Conservation (phyloP, 768 basidiomycete species). For the Boletus subcaerulescens region DNA sequence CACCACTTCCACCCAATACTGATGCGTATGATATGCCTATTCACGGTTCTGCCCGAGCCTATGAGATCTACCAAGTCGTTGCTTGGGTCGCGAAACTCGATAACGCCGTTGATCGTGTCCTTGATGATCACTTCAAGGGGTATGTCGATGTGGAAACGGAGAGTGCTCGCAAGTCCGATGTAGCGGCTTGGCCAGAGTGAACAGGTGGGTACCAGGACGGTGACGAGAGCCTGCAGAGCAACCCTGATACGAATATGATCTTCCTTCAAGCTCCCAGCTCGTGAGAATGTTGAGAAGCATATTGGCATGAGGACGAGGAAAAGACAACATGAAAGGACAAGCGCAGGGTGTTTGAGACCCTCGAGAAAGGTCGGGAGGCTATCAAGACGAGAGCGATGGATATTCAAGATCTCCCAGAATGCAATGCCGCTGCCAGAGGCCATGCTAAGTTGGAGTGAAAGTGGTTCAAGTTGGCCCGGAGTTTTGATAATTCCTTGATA, state of each 20-base stretch:
- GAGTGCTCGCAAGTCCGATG: constrained; percentile 26
- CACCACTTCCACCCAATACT: constrained; percentile 33
- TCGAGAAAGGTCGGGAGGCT: background rate
- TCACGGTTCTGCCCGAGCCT: constrained; percentile 28
- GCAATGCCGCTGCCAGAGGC: background rate
- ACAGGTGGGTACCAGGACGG: constrained; percentile 42
- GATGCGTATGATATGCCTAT: constrained; percentile 40
- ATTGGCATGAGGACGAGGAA: constrained; percentile 5
- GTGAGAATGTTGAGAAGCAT: constrained; percentile 8
- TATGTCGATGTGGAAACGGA: constrained; percentile 27
- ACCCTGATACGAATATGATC: constrained; percentile 14
- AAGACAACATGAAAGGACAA: constrained; percentile 4
- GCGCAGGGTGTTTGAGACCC: background rate
- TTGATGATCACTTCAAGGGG: constrained; percentile 37
- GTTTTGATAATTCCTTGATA: no score
- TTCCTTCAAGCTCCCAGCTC: constrained; percentile 3
- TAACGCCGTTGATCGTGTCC: constrained; percentile 34
- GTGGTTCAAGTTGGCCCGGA: background rate
- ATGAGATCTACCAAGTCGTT: constrained; percentile 40
- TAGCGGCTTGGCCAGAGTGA: constrained; percentile 45
- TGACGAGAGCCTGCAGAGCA: constrained; percentile 37
- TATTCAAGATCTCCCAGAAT: constrained; percentile 2
- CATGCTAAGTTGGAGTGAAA: constrained; percentile 2
- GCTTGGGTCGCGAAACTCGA: constrained; percentile 44
- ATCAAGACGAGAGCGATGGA: background rate